phyloP scores from a whole-genome alignment of 495 filamentous ascomycete species.

The Lasiosphaeris hirsuta region DNA sequence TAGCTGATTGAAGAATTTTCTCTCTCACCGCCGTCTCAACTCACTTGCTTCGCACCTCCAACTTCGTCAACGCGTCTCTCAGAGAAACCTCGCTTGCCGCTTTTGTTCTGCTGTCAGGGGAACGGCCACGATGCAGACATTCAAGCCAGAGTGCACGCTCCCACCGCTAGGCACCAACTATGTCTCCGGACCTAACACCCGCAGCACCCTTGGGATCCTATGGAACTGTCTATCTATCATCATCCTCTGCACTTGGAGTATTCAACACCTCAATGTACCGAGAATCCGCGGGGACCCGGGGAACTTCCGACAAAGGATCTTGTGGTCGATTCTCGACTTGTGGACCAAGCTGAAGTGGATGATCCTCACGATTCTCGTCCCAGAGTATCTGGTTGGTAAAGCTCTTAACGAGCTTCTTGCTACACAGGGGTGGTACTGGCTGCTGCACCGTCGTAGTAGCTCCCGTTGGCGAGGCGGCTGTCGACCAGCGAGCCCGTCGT shows the following conservation, averaged over 20 bases:
- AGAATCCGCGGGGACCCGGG: neutral
- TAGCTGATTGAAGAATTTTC: too few relatives aligned
- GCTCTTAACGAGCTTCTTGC: neutral
- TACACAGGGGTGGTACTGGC: neutral
- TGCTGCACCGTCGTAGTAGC: too few relatives aligned
- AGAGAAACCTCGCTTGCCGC: too few relatives aligned
- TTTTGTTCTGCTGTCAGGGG: too few relatives aligned
- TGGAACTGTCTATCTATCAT: neutral
- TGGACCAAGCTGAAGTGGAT: neutral
- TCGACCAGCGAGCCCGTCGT: too few relatives aligned
- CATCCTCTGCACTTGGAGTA: neutral
- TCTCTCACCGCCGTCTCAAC: too few relatives aligned
- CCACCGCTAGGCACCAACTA: neutral
- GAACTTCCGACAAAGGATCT: too few relatives aligned
- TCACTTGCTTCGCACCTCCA: too few relatives aligned
- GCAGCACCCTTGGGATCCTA: neutral
- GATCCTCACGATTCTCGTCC: neutral
- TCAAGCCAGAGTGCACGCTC: neutral
- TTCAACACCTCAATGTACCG: neutral
- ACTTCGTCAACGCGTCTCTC: too few relatives aligned
- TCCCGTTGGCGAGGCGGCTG: too few relatives aligned
- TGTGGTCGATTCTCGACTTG: neutral
- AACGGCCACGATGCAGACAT: too few relatives aligned
- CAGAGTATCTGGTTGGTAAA: neutral
- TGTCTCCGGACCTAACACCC: neutral